Evolutionary conservation across 164 flowering plant species (phyloP), one percentile per base, ranked within the genome.

Genomic region (Umbilicus rupestris): DNA sequence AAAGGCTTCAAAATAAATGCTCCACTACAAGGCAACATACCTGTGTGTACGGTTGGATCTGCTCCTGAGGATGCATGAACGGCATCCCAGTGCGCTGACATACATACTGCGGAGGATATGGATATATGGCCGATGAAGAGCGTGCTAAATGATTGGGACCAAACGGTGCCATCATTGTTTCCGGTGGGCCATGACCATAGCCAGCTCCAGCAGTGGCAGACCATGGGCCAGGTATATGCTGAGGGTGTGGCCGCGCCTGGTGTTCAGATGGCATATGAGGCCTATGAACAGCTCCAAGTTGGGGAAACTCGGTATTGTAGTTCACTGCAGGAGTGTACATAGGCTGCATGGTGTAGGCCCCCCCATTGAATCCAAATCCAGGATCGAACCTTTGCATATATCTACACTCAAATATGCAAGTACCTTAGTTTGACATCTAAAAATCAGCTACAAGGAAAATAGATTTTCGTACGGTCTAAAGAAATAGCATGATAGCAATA

Each of bases 341-440:
- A n/a, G 97, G 96, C 70, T 89, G 99, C 75, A 95, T 74, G 62
- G 89, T 50, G 68, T 85, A 92, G 3, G 89, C 79, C 39, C 96
- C 92, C 60, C 88, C 86, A 77, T 55, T 84, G 75, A 87, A 95
- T 47, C 97, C 97, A 83, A 95, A 95, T 42, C 99, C 99, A 76
- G 97, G 97, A 77, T 92, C 99, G 88, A 95, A 95, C 73, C 99
- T 82, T 74, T 91, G 97, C 79, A 82, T 57, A 70, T 92, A 95
- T 83, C 99, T 94, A 78, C 41, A 72, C 59, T 71, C 31, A 49
- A 9, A 55, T 15, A 60, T 17, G 2, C n/a, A 20, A 8, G 7
- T 11, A 22, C 5, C 39, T 41, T 5, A 65, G 29, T 15, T 9
- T 26, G 44, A 41, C 44, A 41, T 2, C 44, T 2, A 12, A 41